Evolutionary conservation across 768 basidiomycete species (phyloP).

Genomic region (Mycena amicta): DNA sequence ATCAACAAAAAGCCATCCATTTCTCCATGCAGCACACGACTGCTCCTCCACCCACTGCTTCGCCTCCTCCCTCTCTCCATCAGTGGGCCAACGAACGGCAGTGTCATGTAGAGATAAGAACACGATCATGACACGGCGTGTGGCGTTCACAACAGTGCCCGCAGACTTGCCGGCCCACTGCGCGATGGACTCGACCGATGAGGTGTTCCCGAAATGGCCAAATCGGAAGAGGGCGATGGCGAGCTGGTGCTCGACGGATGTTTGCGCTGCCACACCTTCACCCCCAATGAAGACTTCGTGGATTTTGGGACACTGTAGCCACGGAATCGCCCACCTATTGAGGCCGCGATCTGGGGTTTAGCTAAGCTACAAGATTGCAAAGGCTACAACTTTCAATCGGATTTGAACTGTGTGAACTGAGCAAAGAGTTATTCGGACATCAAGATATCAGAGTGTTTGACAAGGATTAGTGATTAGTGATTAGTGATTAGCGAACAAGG

Average conservation of each 20-base stretch:
- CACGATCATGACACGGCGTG: slow-evolving; percentile 23
- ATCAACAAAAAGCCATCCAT: background rate
- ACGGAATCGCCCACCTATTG: too few relatives aligned
- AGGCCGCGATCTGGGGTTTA: too few relatives aligned
- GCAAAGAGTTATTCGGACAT: slow-evolving; percentile 24
- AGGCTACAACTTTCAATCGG: too few relatives aligned
- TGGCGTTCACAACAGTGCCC: slow-evolving; percentile 27
- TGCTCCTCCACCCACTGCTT: background rate
- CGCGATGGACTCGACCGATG: slow-evolving; percentile 25
- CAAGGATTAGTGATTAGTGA: too few relatives aligned
- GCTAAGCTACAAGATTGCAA: too few relatives aligned
- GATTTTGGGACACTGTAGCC: too few relatives aligned
- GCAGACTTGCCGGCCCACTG: slow-evolving; percentile 28
- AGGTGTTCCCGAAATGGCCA: slow-evolving; percentile 35
- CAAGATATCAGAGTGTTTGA: too few relatives aligned
- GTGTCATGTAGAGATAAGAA: slow-evolving; percentile 22
- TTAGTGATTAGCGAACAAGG: too few relatives aligned
- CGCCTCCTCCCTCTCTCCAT: background rate
- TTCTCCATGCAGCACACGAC: background rate
- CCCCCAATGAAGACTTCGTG: slow-evolving; percentile 28
- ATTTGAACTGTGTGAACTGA: slow-evolving; percentile 28
- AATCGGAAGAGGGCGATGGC: slow-evolving; percentile 29
- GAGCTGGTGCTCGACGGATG: slow-evolving; percentile 32
- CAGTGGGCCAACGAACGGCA: background rate
- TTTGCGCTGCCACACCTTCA: slow-evolving; percentile 25